A percentile compares a stretch with the other conserved stretches of the same genome.
Conservation (phyloP, 768 basidiomycete genomes). For the Favolaschia claudopus region DNA sequence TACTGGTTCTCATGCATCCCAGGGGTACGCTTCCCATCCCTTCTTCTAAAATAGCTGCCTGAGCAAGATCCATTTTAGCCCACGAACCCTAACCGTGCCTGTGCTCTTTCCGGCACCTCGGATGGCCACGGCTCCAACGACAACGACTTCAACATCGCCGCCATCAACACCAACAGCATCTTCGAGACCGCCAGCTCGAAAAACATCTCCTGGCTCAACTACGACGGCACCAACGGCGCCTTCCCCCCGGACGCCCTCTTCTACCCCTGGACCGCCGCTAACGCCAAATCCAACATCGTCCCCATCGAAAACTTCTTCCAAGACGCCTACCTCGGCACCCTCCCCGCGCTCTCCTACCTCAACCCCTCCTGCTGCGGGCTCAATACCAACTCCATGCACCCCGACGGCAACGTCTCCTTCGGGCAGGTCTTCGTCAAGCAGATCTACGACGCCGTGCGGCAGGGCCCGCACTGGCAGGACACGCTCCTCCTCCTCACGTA, state of each 20-base stretch:
- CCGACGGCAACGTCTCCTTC: constrained; percentile 30
- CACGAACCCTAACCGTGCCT: constrained; percentile 41
- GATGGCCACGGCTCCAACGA: constrained; percentile 40
- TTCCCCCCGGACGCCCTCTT: constrained; percentile 33
- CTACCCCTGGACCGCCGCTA: constrained; percentile 29
- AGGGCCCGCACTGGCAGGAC: constrained; percentile 36
- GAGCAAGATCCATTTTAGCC: constrained; percentile 17
- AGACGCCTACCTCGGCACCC: constrained; percentile 33
- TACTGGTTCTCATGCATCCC: constrained; percentile 40
- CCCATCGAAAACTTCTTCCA: constrained; percentile 38
- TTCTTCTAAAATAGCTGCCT: neutral
- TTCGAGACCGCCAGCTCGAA: constrained; percentile 36
- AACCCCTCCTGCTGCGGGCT: constrained; percentile 34
- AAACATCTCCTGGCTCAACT: constrained; percentile 36
- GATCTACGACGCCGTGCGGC: constrained; percentile 40
- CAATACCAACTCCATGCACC: constrained; percentile 35
- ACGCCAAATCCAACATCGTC: constrained; percentile 30
- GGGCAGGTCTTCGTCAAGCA: constrained; percentile 40
- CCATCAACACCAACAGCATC: constrained; percentile 30
- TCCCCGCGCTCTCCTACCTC: constrained; percentile 39
- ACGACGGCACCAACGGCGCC: constrained; percentile 32
- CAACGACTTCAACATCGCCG: constrained; percentile 24
- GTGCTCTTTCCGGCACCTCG: constrained; percentile 37
- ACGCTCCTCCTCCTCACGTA: constrained; percentile 41
- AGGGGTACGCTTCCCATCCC: constrained; percentile 20